Percentiles rank a stretch among this genome's conserved stretches.
These are phyloP conservation scores for Suhomyces pyralidae DNA, from an alignment of 805 yeast species.

Conservation along the genomic window DNA sequence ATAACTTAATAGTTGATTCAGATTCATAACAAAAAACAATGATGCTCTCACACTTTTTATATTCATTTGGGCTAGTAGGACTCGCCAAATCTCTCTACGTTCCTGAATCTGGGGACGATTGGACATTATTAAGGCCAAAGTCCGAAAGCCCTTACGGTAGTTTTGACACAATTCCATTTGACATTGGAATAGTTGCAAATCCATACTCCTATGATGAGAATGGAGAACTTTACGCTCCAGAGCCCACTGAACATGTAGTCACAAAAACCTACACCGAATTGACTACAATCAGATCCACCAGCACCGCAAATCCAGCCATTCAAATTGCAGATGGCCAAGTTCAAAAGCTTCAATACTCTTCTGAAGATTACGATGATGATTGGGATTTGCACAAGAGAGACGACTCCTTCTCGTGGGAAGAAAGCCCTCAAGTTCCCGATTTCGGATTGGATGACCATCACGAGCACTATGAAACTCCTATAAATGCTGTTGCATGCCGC, in stretches of 20 bases:
- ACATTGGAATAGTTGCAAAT: conserved; percentile 35
- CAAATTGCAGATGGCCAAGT: conserved; percentile 32
- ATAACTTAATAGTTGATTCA: neutral
- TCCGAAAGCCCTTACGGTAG: conserved; percentile 14
- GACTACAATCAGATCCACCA: conserved; percentile 22
- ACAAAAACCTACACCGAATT: conserved; percentile 8
- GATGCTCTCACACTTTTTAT: neutral
- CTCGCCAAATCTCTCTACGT: conserved; percentile 1
- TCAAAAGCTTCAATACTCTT: conserved; percentile 13
- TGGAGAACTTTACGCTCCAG: conserved; percentile 21
- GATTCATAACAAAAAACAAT: neutral
- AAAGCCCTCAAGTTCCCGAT: neutral
- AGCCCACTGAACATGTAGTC: neutral
- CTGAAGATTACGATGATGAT: conserved; percentile 2
- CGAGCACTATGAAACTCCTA: conserved; percentile 16
- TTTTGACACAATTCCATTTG: conserved; percentile 26
- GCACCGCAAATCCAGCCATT: conserved; percentile 15
- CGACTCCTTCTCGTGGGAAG: neutral
- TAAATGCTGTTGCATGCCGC: conserved; percentile 29
- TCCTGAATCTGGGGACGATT: conserved; percentile 34
- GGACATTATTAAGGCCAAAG: conserved; percentile 32
- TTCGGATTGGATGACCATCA: neutral
- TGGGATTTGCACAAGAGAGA: conserved; percentile 2
- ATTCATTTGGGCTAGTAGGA: neutral
- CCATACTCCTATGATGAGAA: conserved; percentile 19